Evolutionary conservation across 176 grass and related monocot species (phyloP).

Genomic region (Coix lacrymajobi): DNA sequence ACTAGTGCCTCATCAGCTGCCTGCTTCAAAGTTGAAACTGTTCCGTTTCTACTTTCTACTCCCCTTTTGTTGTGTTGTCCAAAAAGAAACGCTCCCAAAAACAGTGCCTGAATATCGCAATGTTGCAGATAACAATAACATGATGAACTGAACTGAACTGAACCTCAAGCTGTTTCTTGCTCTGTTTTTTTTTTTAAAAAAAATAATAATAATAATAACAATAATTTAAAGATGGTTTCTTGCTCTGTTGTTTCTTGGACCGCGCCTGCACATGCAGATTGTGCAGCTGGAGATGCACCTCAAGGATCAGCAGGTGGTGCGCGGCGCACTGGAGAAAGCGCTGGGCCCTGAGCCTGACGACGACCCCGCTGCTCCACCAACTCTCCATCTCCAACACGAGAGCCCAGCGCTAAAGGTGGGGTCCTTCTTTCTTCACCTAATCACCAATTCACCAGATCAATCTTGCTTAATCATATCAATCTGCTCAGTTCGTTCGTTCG

Average conservation of each 20-base stretch:
- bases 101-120: not conserved
- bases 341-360: conserved; percentile 35
- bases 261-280: conserved; percentile 45
- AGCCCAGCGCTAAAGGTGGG: conserved; percentile 64
- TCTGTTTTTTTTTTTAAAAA: not conserved
- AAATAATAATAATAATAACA: no score
- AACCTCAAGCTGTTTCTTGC: not conserved
- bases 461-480: not conserved
- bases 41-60: not conserved
- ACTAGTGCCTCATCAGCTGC: not conserved
- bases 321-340: conserved; percentile 74
- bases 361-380: conserved; percentile 24
- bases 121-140: not conserved
- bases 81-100: not conserved
- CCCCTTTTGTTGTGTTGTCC: not conserved
- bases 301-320: conserved; percentile 68
- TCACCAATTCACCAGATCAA: not conserved
- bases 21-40: not conserved
- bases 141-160: not conserved
- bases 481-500: not conserved
- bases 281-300: conserved; percentile 66
- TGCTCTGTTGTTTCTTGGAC: not conserved
- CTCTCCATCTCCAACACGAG: conserved; percentile 43
- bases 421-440: not conserved
- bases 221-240: not conserved